Base-by-base conservation (phyloP, 176 grass and related monocot genomes). In the Cymbopogon citratus region DNA sequence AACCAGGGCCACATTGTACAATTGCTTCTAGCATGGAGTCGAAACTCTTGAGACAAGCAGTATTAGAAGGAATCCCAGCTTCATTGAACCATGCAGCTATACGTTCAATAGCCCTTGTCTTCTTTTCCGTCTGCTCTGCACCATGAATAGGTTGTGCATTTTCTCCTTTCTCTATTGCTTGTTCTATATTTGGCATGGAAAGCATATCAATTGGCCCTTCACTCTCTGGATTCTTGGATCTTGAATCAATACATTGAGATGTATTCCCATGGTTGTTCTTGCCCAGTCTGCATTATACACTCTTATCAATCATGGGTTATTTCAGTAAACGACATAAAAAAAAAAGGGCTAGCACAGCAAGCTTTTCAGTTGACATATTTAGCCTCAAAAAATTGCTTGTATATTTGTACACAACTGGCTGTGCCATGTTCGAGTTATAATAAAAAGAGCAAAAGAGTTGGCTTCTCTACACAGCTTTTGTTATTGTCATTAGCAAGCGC, bases 21-120 rank as follows among this genome's bases (percentile, higher is more conserved):
- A 73, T 46, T 4, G 51, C 13, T 15, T 48, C 14, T 16, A 48
- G 5, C 45, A 48, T 48, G 15, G 8, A 48, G 14, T 16, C 13
- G 3, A 48, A 48, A 48, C 14, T 48, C 45, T 48, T 8, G 3
- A 48, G 9, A 48, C 45, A 48, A 48, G 45, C 26, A 73, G 54
- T 27, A 46, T 24, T 62, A 34, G 19, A 72, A 62, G 80, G 80
- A 46, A 82, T 46, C 51, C 80, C 80, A 62, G 67, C 36, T 62
- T 72, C 51, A 29, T 3, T 44, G 16, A 28, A 72, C 66, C 66
- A 81, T 72, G 36, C 5, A 1, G 24, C 10, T 5, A 81, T 45
- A 40, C 38, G 31, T 15, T 72, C 36, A 27, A 23, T 15, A 81
- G 44, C 63, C 63, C 21, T 54, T 68, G 19, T 80, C 63, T 68